Base-by-base conservation (phyloP, 345 rosid genomes). In the Microthlaspi erraticum region DNA sequence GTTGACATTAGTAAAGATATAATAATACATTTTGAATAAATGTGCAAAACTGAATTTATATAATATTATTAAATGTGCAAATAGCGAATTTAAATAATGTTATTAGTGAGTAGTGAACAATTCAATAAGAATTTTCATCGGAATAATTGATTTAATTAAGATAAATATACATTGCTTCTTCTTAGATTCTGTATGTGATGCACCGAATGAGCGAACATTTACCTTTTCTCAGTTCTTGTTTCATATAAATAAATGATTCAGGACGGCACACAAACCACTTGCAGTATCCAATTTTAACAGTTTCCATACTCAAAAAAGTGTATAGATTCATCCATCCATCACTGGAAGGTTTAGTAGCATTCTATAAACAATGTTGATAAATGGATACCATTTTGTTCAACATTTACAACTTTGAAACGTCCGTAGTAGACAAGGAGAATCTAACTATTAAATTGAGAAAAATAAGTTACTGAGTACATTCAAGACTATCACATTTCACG, bases 211-310 rank as follows among this genome's bases (percentile, higher is more conserved):
- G 29, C 29, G 29, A 74, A 74, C 58, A 26, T 42, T 50, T 50
- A 59, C 67, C 18, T 37, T 14, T 46, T 56, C 64, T 63, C 60
- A 36, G 29, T 36, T 64, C 17, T 45, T 16, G 70, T 46, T 20
- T 11, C 13, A 12, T 72, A 20, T 64, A 64, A 29, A 55, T 6
- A 39, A 74, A 31, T 66, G 60, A 41, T 66, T 58, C 33, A 31
- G 50, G 77, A 66, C 77, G 77, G 77, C 77, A 66, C 38, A 58
- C 45, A 6, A n/a, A 60, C 78, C 72, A 74, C 72, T 66, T 66
- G 78, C 67, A 39, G 6, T 66, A 58, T 45, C 41, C 76, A 13
- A 43, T 26, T 54, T 39, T 64, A 23, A 3, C 31, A 42, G 6
- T 26, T 26, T 26, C 29, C 29, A 26, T 26, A 3, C 4, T 26